phyloP scores from a whole-genome alignment of 2,329 filamentous ascomycete species.

The Microdochium paspali region DNA sequence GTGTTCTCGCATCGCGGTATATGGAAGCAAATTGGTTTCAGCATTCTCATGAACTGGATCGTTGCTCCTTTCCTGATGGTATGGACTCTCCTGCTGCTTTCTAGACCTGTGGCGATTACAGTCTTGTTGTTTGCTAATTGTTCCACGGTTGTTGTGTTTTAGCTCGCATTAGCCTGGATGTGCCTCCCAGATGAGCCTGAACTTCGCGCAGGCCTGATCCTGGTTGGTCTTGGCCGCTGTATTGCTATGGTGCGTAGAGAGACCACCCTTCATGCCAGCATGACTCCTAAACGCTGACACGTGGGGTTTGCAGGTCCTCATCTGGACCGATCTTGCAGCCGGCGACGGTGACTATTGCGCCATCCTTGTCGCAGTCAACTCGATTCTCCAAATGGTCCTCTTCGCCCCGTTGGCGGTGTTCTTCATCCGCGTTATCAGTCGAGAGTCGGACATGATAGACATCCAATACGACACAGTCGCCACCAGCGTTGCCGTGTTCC shows the following conservation, averaged over 20 bases:
- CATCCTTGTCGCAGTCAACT: constrained; percentile 68
- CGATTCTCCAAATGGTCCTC: constrained; percentile 63
- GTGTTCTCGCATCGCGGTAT: constrained; percentile 51
- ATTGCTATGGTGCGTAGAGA: constrained; percentile 66
- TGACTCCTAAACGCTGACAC: constrained; percentile 2
- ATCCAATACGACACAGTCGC: constrained; percentile 60
- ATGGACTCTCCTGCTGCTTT: too few species aligned
- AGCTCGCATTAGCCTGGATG: constrained; percentile 60
- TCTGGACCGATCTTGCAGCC: constrained; percentile 71
- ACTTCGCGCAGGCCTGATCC: constrained; percentile 59
- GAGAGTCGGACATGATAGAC: constrained; percentile 19
- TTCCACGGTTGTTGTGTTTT: neutral
- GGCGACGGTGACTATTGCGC: constrained; percentile 79
- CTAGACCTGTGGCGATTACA: too few species aligned
- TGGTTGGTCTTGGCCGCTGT: constrained; percentile 77
- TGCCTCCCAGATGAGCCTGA: constrained; percentile 50
- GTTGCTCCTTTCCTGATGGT: constrained; percentile 78
- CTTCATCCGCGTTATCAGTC: constrained; percentile 62
- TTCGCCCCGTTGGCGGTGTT: constrained; percentile 61
- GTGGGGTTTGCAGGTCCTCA: constrained; percentile 29
- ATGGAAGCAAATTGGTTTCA: constrained; percentile 75
- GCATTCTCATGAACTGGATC: constrained; percentile 73
- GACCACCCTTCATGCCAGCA: neutral
- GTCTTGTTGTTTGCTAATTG: neutral
- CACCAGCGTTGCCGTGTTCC: constrained; percentile 72